phyloP scores from a whole-genome alignment of 164 flowering plant species.

The Amborella trichopoda region DNA sequence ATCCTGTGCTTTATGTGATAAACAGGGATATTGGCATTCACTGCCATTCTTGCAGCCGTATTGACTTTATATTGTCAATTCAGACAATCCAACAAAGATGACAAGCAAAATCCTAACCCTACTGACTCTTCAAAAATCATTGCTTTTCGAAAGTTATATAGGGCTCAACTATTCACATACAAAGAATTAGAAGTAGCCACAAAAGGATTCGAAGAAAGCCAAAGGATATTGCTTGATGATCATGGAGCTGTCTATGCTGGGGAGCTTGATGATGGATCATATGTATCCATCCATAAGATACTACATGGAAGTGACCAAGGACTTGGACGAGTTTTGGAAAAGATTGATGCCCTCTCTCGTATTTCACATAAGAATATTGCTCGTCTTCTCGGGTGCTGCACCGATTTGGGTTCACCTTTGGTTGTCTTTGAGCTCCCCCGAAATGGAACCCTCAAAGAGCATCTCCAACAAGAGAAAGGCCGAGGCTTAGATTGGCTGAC shows the following conservation, averaged over 20 bases:
- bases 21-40: conserved; percentile 50
- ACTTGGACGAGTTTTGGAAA: conserved; percentile 29
- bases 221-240: conserved; percentile 23
- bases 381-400: conserved; percentile 47
- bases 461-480: conserved; percentile 19
- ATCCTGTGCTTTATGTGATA: no score
- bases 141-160: conserved; percentile 37
- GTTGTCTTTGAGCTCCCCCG: conserved; percentile 51
- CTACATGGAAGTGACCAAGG: conserved; percentile 36
- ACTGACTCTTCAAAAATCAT: conserved; percentile 13
- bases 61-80: conserved; percentile 23
- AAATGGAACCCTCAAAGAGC: conserved; percentile 48
- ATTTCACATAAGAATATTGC: conserved; percentile 44
- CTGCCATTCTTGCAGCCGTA: conserved; percentile 24
- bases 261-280: conserved; percentile 39
- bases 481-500: conserved; percentile 42
- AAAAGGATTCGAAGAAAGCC: conserved; percentile 41
- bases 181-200: conserved; percentile 65
- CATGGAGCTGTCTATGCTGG: conserved; percentile 44
- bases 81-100: conserved; percentile 20
- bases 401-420: conserved; percentile 24
- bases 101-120: conserved; percentile 16
- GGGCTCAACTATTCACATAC: conserved; percentile 36
- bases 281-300: conserved; percentile 48
- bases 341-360: conserved; percentile 31